Percentiles rank a stretch among this genome's conserved stretches.
Evolutionary conservation across 2,329 filamentous ascomycete genomes (phyloP).

Genomic region (Aspergillus tubingensis): DNA sequence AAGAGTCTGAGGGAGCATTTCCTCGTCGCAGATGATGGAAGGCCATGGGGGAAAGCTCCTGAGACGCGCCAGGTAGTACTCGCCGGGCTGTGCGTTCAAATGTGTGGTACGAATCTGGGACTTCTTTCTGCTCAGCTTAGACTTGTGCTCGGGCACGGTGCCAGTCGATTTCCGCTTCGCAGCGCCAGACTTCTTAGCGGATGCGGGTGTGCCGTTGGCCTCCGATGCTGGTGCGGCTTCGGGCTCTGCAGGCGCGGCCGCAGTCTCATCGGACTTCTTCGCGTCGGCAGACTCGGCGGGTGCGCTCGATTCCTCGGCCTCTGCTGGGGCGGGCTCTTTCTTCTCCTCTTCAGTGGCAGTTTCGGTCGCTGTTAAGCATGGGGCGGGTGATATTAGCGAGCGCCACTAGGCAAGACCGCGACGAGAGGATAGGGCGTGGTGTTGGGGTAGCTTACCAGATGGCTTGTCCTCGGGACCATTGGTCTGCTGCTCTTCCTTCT

Average conservation of each 20-base stretch:
- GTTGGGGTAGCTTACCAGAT: conserved; percentile 29
- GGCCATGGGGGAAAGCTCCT: conserved; percentile 96
- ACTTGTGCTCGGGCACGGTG: conserved; percentile 66
- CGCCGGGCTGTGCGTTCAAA: conserved; percentile 81
- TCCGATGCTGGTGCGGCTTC: conserved; percentile 34
- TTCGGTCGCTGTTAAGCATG: conserved; percentile 20
- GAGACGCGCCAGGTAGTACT: conserved; percentile 89
- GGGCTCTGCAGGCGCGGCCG: conserved; percentile 27
- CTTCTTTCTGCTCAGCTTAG: conserved; percentile 80
- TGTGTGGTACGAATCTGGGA: conserved; percentile 71
- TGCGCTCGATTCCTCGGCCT: conserved; percentile 32
- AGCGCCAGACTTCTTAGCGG: conserved; percentile 49
- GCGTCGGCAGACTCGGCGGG: conserved; percentile 25
- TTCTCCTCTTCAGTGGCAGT: conserved; percentile 30
- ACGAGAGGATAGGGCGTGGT: neutral
- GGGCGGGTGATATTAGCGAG: conserved; percentile 15
- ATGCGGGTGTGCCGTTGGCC: conserved; percentile 52
- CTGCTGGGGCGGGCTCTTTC: conserved; percentile 29
- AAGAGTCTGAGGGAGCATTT: conserved; percentile 82
- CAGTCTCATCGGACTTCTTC: conserved; percentile 27
- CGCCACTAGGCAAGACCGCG: conserved; percentile 1
- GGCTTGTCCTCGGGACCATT: conserved; percentile 32
- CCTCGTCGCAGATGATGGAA: conserved; percentile 88
- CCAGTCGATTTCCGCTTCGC: conserved; percentile 72
- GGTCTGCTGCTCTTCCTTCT: conserved; percentile 26